These are phyloP conservation scores for Staphylotrichum tortipilum DNA, from an alignment of 495 filamentous ascomycete species.

Conservation along the genomic window DNA sequence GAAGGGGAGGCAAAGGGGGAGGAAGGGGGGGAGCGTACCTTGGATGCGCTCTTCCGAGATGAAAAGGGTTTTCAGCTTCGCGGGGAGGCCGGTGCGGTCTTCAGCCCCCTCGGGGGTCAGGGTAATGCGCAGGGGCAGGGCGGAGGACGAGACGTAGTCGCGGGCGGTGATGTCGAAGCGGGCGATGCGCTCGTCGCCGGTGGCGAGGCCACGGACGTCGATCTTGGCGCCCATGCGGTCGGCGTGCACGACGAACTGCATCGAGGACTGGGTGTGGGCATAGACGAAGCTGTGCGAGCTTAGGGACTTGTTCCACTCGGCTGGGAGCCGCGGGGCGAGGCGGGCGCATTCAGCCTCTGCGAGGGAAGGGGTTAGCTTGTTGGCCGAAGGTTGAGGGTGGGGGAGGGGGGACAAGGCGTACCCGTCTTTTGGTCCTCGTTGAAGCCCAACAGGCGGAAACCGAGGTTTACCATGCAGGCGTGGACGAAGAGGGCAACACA, in stretches of 20 bases:
- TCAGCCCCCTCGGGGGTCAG: conserved; percentile 25
- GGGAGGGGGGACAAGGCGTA: conserved; percentile 30
- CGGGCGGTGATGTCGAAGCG: conserved; percentile 64
- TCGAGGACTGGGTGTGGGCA: conserved; percentile 77
- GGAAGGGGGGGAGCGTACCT: neutral
- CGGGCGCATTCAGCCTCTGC: conserved; percentile 33
- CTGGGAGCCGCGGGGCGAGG: conserved; percentile 54
- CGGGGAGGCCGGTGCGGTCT: conserved; percentile 32
- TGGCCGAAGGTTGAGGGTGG: neutral
- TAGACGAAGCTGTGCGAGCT: conserved; percentile 75
- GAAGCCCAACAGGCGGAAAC: conserved; percentile 75
- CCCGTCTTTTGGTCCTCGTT: conserved; percentile 65
- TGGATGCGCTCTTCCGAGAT: conserved; percentile 57
- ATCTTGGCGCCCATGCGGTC: conserved; percentile 76
- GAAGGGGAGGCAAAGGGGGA: neutral
- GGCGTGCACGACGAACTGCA: conserved; percentile 74
- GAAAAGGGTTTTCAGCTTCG: conserved; percentile 58
- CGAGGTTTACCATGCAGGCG: conserved; percentile 70
- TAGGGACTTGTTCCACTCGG: conserved; percentile 65
- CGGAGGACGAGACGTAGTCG: conserved; percentile 59
- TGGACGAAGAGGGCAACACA: conserved; percentile 78
- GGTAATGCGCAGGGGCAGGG: conserved; percentile 40
- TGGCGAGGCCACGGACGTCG: conserved; percentile 67
- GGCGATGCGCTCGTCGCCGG: conserved; percentile 72
- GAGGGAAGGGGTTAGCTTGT: neutral